A percentile compares a stretch with the other conserved stretches of the same genome.
Conservation (phyloP, 495 filamentous ascomycete genomes). For the Neurospora sp. region DNA sequence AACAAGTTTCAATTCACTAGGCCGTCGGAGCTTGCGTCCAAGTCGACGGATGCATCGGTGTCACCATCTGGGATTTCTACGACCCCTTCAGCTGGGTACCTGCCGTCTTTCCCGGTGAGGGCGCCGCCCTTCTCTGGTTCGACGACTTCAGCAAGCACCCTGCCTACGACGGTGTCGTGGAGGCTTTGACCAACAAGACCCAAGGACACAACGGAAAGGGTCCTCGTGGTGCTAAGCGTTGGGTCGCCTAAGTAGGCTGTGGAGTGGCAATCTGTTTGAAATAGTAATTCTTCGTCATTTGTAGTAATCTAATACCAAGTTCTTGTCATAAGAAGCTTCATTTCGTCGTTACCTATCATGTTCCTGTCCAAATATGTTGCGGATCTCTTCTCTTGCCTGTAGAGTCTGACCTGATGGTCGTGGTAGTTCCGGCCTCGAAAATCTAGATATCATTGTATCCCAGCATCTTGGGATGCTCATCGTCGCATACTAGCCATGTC, state of each 20-base stretch:
- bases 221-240: background rate
- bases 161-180: slow-evolving; percentile 34
- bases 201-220: background rate
- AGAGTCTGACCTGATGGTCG: too few relatives aligned
- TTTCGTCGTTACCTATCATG: background rate
- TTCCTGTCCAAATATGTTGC: background rate
- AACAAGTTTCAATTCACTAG: background rate
- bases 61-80: slow-evolving; percentile 58
- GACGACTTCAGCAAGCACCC: slow-evolving; percentile 47
- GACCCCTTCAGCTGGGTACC: slow-evolving; percentile 53
- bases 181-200: slow-evolving; percentile 12
- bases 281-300: background rate
- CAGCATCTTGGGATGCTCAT: slow-evolving; percentile 14
- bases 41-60: slow-evolving; percentile 49
- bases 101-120: slow-evolving; percentile 41
- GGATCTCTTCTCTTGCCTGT: background rate
- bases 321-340: background rate
- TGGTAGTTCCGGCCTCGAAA: too few relatives aligned
- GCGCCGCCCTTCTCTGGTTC: slow-evolving; percentile 42
- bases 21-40: slow-evolving; percentile 48
- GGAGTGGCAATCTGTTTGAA: background rate
- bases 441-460: slow-evolving; percentile 21
- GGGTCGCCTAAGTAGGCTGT: background rate
- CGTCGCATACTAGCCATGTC: slow-evolving; percentile 17
- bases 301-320: background rate